Evolutionary conservation across 2,329 filamentous ascomycete species (phyloP), one percentile per base, ranked within the genome.

Genomic region (Aspergillus jensenii): DNA sequence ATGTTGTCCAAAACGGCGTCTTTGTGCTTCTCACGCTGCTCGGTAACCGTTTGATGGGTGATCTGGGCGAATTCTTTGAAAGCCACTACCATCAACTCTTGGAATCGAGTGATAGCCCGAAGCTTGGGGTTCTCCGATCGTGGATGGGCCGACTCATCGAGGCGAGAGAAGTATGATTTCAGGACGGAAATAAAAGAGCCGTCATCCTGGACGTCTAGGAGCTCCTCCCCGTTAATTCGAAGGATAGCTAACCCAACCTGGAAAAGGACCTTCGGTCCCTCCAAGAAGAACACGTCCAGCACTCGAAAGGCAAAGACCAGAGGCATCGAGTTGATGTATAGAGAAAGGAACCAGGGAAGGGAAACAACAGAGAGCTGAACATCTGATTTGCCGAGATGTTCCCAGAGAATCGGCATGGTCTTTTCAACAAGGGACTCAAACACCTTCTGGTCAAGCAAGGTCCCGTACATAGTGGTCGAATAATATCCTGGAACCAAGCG

Each of bases 241-340:
- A 99, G 80, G 67, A 99, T 99, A n/a, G 95, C 95, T 61, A 99
- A 80, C 17, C 95, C 95, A 58, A 99, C 90, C 74, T 99, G 95
- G 76, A 99, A 99, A 9, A 99, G 81, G 1, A 98, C 95, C 76
- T 98, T 98, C 15, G 95, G 93, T 0, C 95, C 95, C 76, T 99
- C 95, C 41, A 99, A 86, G 76, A 99, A 99, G 80, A 99, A 99
- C 50, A 99, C 93, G 68, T 99, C 95, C 61, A 99, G 78, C 49
- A 99, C 95, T 56, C 95, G 86, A 75, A 98, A 99, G 46, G 95
- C 95, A 76, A 98, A 99, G 1, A 98, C 92, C 15, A 99, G 82
- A 4, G 95, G 95, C 95, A 99, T 99, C 2, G 93, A 98, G 82
- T 99, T 99, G 81, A 99, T 96, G 77, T 98, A 99, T 17, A 99